Evolutionary conservation across 768 basidiomycete genomes (phyloP), one percentile per base, ranked within the genome.

Genomic region (Panellus pusillus): DNA sequence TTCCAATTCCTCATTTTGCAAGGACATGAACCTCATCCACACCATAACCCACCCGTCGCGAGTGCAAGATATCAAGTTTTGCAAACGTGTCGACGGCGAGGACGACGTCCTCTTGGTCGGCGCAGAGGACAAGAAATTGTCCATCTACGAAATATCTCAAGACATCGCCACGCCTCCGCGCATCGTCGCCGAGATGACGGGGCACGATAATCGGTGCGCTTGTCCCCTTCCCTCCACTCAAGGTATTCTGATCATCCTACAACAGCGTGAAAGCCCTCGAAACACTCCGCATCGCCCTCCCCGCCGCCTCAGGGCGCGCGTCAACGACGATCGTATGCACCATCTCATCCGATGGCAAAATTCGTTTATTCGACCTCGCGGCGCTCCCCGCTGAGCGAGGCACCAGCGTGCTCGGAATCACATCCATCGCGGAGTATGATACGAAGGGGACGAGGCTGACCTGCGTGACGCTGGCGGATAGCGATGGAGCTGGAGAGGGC

Each of bases 61-160:
- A 8, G 79, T 98, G 60, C 95, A 98, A 58, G 90, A 90, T 61
- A 67, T 93, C 43, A 79, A 77, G 47, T 98, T 98, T 71, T 84
- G 80, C 65, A 77, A 77, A 58, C 79, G 83, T 42, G 77, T 81
- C 0, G 70, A 73, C 20, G 80, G 78, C 2, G 68, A 72, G 0
- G 81, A 80, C 38, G 89, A 94, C 62, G 67, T 95, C 29, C 72
- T 98, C 7, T 76, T 96, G 46, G 91, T 86, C 7, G 90, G 83
- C 2, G 93, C 89, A 6, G 97, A 99, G 71, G 93, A 98, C 67
- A 93, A 89, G 61, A 90, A 90, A 63, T 74, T 92, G 2, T 81
- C 93, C 1, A 72, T 94, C 9, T 98, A 95, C 70, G 78, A 80
- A 44, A 57, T 91, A 28, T 74, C 76, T 4, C 64, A 71, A 13